Conservation (phyloP, 2,329 filamentous ascomycete genomes). For the Beauveria bassiana region DNA sequence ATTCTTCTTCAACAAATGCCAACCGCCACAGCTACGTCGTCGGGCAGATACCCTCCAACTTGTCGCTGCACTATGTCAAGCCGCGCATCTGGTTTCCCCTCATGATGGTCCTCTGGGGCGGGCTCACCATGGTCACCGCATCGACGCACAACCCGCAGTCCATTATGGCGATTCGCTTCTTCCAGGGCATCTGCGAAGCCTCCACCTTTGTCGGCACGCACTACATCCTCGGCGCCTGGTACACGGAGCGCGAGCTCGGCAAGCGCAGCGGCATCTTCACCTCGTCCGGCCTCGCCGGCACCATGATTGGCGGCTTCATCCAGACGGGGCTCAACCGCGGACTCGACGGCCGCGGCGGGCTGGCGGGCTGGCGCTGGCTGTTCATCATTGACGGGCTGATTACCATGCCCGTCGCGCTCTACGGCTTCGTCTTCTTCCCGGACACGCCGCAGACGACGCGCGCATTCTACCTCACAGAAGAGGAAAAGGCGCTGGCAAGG, state of each 20-base stretch:
- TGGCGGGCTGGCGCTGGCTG: conserved; percentile 61
- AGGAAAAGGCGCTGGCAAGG: conserved; percentile 36
- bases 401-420: conserved; percentile 27
- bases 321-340: conserved; percentile 51
- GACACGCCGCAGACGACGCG: conserved; percentile 39
- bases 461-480: conserved; percentile 35
- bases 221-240: conserved; percentile 46
- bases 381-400: conserved; percentile 62
- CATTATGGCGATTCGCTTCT: conserved; percentile 32
- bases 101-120: conserved; percentile 58
- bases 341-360: conserved; percentile 38
- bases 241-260: conserved; percentile 51
- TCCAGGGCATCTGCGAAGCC: conserved; percentile 31
- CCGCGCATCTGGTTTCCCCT: conserved; percentile 56
- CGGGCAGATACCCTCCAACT: conserved; percentile 53
- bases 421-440: conserved; percentile 29
- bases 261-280: conserved; percentile 59
- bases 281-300: conserved; percentile 50
- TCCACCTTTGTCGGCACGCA: conserved; percentile 34
- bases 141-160: conserved; percentile 29
- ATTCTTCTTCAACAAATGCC: background rate
- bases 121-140: conserved; percentile 50
- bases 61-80: conserved; percentile 54
- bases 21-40: conserved; percentile 30
- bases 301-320: conserved; percentile 45